Base-by-base conservation (phyloP, 1,284 basidiomycete genomes). In the Ustilago nuda region DNA sequence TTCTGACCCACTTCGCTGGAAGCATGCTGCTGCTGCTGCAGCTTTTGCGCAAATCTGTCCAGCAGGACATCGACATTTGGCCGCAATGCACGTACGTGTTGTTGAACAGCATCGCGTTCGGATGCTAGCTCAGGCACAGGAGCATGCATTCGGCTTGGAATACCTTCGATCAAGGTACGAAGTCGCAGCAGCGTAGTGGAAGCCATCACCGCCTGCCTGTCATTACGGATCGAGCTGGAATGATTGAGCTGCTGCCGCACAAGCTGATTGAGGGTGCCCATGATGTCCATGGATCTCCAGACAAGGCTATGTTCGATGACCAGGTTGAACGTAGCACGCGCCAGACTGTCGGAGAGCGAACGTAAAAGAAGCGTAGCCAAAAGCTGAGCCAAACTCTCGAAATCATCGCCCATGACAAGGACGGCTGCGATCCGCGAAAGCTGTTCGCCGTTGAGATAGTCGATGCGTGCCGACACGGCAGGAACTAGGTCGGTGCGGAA, bases 161-260 rank as follows among this genome's bases (percentile, higher is more conserved):
- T 41, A 32, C 57, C 61, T 33, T 76, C 73, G 27, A 76, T 76
- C 37, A 76, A 30, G 12, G 73, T 71, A n/a, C 73, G 67, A 17
- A 76, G 66, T 4, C 74, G 74, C 36, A 72, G 54, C 19, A 76
- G 64, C 6, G 74, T 66, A 6, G 70, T 76, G 6, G 69, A 72
- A 12, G 74, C 70, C 70, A 76, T 72, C 19, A 76, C 70, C 8
- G 74, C 74, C 57, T 72, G 74, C 1, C 66, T 50, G 32, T 72
- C 74, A 55, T 76, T 67, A 7, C 74, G 53, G 8, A 69, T 50
- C 35, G 74, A 76, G 39, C 74, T 76, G 3, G 74, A 69, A 35
- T 76, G 74, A 39, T 76, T 76, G 62, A 76, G 63, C 43, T 76
- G 74, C 63, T 70, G 74, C 1, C 74, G 74, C 12, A 76, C 74